Base-by-base conservation (phyloP, 306 rosid species). In the Echinosophora koreensis region DNA sequence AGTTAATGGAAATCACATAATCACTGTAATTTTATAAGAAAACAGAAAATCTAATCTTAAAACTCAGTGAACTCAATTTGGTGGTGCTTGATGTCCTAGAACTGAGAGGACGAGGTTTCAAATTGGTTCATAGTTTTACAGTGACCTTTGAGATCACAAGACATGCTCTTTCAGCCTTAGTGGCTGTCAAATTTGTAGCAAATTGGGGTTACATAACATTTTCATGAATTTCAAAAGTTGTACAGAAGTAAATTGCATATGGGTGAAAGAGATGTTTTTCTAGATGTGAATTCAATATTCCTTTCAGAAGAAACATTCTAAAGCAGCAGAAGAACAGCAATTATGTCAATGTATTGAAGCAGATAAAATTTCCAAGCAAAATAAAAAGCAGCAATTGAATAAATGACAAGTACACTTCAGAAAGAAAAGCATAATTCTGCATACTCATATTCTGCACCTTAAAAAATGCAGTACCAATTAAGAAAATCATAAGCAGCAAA, bases 31-130 rank as follows among this genome's bases (percentile, higher is more conserved):
- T 37, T 66, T 49, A 60, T 15, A 66, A 4, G n/a, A 13, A 5
- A 44, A 60, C 5, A 73, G 66, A 73, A 30, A 83, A 83, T 55
- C 12, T 38, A 54, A 42, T 69, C 44, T 39, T 37, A 39, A 73
- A 28, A 46, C 70, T 27, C 17, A 38, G 39, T 47, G 51, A 83
- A 41, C 63, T 57, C 66, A 56, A 64, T 47, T 38, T 39, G 22
- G 22, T 10, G 71, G 52, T 35, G 66, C 28, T 14, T 35, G 8
- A 22, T 63, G 74, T 69, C 54, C 32, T 15, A 4, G 58, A 14
- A 12, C 6, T 42, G 69, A 60, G 62, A 57, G 34, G 52, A 5
- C 11, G 13, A 66, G 52, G 59, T 46, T 47, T 50, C 15, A 47
- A 46, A 64, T 46, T 38, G 35, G 63, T 55, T 73, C 28, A 13